Evolutionary conservation across 108 stramenopile genomes (phyloP).

Genomic region (Epithemia pelagica): DNA sequence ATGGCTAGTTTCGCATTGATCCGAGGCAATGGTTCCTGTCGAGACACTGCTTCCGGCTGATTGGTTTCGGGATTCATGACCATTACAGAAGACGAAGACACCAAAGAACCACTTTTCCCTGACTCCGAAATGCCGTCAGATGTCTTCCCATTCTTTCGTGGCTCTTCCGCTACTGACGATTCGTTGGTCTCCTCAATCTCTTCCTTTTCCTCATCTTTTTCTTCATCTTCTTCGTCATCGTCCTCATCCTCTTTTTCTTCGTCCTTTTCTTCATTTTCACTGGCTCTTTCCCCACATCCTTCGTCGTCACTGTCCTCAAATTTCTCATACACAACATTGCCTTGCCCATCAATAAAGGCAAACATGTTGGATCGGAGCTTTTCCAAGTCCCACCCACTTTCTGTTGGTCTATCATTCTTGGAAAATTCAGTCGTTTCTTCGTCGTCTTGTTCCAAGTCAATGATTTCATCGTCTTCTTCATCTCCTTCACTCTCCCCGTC

Average conservation of each 20-base stretch:
- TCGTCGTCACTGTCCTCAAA: conserved; percentile 42
- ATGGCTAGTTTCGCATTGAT: conserved; percentile 59
- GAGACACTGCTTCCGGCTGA: conserved; percentile 52
- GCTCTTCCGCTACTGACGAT: conserved; percentile 6
- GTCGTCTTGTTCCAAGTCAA: conserved; percentile 27
- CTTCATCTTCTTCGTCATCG: conserved; percentile 2
- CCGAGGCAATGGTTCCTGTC: conserved; percentile 71
- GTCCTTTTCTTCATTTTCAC: conserved; percentile 28
- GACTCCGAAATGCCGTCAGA: too few species aligned
- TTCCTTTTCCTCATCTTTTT: conserved; percentile 12
- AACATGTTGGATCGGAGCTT: conserved; percentile 84
- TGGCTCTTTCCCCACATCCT: conserved; percentile 9
- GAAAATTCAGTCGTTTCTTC: conserved; percentile 21
- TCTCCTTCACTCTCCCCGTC: conserved; percentile 13
- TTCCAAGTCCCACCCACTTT: conserved; percentile 72
- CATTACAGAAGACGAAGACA: conserved; percentile 59
- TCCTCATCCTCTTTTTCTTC: conserved; percentile 32
- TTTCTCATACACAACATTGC: conserved; percentile 82
- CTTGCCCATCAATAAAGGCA: conserved; percentile 82
- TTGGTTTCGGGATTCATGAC: conserved; percentile 46
- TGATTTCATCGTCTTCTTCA: conserved; percentile 22
- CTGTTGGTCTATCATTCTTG: conserved; percentile 29
- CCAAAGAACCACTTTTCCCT: too few species aligned
- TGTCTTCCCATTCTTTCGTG: not conserved
- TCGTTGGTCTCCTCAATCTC: too few species aligned